phyloP scores from a whole-genome alignment of 176 grass and related monocot species.

The Miscanthus lutarioriparius region DNA sequence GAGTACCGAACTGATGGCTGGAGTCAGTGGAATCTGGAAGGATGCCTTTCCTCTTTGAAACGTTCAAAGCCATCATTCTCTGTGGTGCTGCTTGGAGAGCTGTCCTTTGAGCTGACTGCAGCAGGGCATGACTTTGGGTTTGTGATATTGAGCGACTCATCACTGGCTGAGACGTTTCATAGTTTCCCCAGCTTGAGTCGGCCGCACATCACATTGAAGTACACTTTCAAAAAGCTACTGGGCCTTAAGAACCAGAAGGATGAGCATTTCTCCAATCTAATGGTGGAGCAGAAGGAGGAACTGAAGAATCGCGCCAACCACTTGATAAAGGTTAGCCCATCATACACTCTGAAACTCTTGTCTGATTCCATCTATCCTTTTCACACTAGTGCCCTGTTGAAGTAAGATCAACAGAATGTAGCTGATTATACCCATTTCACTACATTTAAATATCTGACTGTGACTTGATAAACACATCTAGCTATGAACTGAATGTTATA shows the following conservation, averaged over 20 bases:
- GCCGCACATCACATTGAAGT: constrained; percentile 78
- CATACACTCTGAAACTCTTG: neutral
- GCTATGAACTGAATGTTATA: neutral
- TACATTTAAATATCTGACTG: constrained; percentile 2
- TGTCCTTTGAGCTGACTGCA: constrained; percentile 73
- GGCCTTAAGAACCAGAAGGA: constrained; percentile 65
- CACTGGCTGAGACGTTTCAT: constrained; percentile 65
- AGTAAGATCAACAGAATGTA: neutral
- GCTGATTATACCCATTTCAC: neutral
- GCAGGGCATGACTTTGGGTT: constrained; percentile 84
- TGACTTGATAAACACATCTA: neutral
- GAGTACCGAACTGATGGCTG: constrained; percentile 66
- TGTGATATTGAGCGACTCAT: constrained; percentile 64
- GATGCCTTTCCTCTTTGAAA: constrained; percentile 42
- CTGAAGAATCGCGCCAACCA: constrained; percentile 48
- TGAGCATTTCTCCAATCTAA: constrained; percentile 51
- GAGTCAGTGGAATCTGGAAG: constrained; percentile 69
- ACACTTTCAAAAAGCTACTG: constrained; percentile 76
- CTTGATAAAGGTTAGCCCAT: constrained; percentile 58
- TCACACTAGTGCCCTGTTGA: neutral
- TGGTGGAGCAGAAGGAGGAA: constrained; percentile 56
- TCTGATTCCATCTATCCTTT: neutral
- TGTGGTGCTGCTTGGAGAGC: constrained; percentile 66
- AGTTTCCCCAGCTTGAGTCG: constrained; percentile 74
- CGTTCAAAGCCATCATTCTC: constrained; percentile 52